Base-by-base conservation (phyloP, 768 basidiomycete genomes). In the Psilocybe tampanensis region DNA sequence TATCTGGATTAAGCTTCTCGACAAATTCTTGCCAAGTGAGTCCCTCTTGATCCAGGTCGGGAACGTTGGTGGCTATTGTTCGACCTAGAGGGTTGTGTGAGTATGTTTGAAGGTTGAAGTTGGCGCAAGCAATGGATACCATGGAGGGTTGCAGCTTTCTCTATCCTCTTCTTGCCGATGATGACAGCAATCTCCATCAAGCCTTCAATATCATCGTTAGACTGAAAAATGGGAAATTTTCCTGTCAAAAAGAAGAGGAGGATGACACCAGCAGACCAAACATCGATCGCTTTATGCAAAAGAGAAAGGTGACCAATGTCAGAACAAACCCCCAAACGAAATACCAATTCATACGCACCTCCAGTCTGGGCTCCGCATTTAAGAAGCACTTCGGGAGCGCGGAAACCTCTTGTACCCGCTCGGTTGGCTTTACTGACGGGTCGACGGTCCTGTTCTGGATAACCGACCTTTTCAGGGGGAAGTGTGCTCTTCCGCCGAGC, bases 251-350 rank as follows among this genome's bases (percentile, higher is more conserved):
- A 95, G 74, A 95, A 95, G 6, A 98, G 80, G 0, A 99, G 73
- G 52, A 98, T 97, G 66, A 89, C 87, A 0, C 97, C 97, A 7
- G 86, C 92, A 0, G 95, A 89, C 97, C 97, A 99, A 44, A 98
- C 84, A 64, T 99, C 97, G 67, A 98, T 89, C 1, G 96, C 97
- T 99, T 67, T 39, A 43, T 21, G 43, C 8, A 21, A 44, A 49
- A 17, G 12, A 39, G 17, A 44, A 29, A 13, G 47, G 2, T 19
- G 8, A 57, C n/a, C 8, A 19, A 21, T 3, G 4, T 29, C 32
- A 22, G 9, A 3, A 9, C 47, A 18, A 34, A 42, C 47, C 48
- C 36, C 17, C n/a, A 36, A 34, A 49, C 13, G 19, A 32, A 44
- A 45, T 32, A 42, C 36, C 73, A 86, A 60, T 63, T 29, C 5